Base-by-base conservation (phyloP, 805 yeast species). In the Jamesozyma jinghongensis region DNA sequence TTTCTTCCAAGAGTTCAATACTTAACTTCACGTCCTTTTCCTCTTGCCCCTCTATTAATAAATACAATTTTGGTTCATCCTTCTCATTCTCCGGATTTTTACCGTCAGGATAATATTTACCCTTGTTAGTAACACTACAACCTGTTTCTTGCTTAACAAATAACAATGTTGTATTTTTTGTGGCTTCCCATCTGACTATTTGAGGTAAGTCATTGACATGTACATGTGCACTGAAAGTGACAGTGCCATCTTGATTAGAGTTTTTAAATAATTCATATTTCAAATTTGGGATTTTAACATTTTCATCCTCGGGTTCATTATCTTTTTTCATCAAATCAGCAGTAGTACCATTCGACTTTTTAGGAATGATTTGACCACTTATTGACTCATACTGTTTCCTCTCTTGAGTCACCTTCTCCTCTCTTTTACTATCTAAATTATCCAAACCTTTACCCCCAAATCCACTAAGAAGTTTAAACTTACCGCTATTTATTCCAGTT, bases 371-470 rank as follows among this genome's bases (percentile, higher is more conserved):
- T 17, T 44, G 40, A 19, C 38, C 33, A 32, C 33, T 29, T 2
- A 7, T 18, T 3, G 17, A 19, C 14, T 34, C 45, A 17, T 36
- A 40, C 5, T 32, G 19, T 7, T 27, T 25, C 26, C 29, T 32
- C 19, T 42, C 35, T 19, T 50, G 45, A 37, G 39, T 36, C 13
- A 48, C 40, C 41, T 47, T 42, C 38, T 54, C 65, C 4, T 58
- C 61, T 32, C 43, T 53, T 52, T 39, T 55, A 44, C 77, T 75
- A 44, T 85, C 88, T 32, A 88, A 64, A 46, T 81, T 81, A 34
- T 81, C 90, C 39, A 88, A 68, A 1, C 97, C 97, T 49, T 83
- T 81, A 17, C 98, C 98, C 3, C 96, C 94, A 65, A 87, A 92
- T 0, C 98, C 98, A 40, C 77, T 74, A 19, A 75, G 71, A 43